phyloP scores from a whole-genome alignment of 805 yeast species.

The Candida boleticola region DNA sequence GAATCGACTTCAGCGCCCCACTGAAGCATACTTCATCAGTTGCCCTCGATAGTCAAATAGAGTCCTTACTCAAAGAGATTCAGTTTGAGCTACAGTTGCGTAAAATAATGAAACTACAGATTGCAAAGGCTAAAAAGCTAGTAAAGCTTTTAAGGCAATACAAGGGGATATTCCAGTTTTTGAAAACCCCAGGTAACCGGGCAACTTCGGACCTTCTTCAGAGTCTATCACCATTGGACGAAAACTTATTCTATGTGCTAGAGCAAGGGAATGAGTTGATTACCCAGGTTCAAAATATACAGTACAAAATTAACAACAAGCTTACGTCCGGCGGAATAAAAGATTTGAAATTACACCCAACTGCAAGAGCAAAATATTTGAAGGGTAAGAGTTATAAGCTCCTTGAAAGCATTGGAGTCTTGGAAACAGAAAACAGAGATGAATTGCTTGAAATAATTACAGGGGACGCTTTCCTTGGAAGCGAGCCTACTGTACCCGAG shows the following conservation, averaged over 20 bases:
- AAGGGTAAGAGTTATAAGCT: constrained; percentile 36
- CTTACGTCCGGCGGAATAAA: constrained; percentile 13
- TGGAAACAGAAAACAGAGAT: constrained; percentile 5
- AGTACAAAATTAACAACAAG: constrained; percentile 21
- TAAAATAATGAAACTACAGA: constrained; percentile 36
- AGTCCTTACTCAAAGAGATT: constrained; percentile 35
- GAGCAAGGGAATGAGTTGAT: constrained; percentile 42
- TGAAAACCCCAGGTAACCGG: constrained; percentile 16
- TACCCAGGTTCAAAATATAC: constrained; percentile 24
- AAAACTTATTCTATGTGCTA: constrained; percentile 44
- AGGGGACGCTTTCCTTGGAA: no score
- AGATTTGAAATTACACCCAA: constrained; percentile 25
- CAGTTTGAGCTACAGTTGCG: constrained; percentile 44
- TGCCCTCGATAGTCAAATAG: constrained; percentile 27
- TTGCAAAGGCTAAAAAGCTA: constrained; percentile 37
- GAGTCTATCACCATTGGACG: constrained; percentile 45
- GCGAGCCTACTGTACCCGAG: no score
- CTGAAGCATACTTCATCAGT: constrained; percentile 4
- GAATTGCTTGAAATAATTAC: background rate
- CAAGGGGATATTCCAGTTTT: constrained; percentile 25
- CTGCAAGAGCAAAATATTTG: constrained; percentile 38
- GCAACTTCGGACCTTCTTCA: constrained; percentile 26
- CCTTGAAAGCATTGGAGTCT: constrained; percentile 23
- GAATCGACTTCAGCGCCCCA: constrained; percentile 28
- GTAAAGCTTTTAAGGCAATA: constrained; percentile 29